Base-by-base conservation (phyloP, 768 basidiomycete genomes). In the Trametopsis cervina region DNA sequence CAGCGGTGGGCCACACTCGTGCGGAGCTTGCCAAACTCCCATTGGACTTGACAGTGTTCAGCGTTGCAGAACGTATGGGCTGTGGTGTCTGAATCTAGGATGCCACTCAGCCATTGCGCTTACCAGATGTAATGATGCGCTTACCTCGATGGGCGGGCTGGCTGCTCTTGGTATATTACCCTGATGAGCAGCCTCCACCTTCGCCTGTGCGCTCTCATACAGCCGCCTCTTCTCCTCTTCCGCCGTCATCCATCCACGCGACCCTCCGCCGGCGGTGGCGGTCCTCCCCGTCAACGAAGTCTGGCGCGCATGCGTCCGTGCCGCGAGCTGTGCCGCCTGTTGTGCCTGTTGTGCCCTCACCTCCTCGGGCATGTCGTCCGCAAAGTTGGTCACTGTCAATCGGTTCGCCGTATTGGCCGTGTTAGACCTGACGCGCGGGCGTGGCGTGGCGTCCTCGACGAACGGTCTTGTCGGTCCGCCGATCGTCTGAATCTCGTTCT, bases 1-100 rank as follows among this genome's bases (percentile, higher is more conserved):
- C 88, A 0, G 89, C 85, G 1, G 81, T 74, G 5, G 69, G 69
- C 85, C 84, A 89, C 33, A 62, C 61, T 17, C 50, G 11, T 23
- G 44, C 37, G 18, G 46, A 25, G 10, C 22, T 11, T 17, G 45
- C 9, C 17, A 41, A 40, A 23, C 24, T 41, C 22, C 37, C 38
- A 35, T 47, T 41, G 7, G 45, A 6, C n/a, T n/a, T n/a, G 22
- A 37, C 17, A 39, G 40, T 37, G 27, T 38, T 37, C 13, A 45
- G 17, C 15, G 50, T 44, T 23, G 50, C 53, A 37, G 51, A 50
- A 4, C 44, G 50, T 38, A 42, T 49, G 42, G 46, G 47, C 43
- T 21, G 45, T 6, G 51, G 46, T 13, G 51, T 43, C 12, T 47
- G 41, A 18, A 49, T 10, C 48, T 49, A 38, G 11, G 21, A 40